Evolutionary conservation across 2,329 filamentous ascomycete genomes (phyloP), one percentile per base, ranked within the genome.

Genomic region (Penicillium paneum): DNA sequence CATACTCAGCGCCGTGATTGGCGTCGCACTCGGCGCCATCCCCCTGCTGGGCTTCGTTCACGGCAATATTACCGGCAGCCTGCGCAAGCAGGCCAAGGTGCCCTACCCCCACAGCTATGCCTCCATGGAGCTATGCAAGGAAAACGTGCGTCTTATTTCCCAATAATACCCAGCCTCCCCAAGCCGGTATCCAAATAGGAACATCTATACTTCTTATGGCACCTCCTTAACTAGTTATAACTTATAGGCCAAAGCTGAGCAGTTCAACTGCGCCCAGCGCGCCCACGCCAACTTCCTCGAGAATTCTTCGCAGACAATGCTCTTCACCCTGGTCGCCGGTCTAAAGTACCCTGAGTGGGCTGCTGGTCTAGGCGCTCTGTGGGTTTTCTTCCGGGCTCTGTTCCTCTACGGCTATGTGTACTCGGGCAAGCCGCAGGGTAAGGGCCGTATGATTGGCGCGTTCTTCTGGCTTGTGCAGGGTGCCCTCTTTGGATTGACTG

Each of bases 221-320:
- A 29, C 13, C 13, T 29, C 46, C 39, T 56, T 39, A 52, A 38
- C 19, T 24, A 11, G 42, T 49, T 28, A 40, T 58, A 76, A 11
- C 40, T 49, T 28, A 40, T 58, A 76, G 74, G 60, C 70, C 56
- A 71, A 70, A 44, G 76, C 77, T 29, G 69, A 79, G 54, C 65
- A 76, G 52, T 80, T 79, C 70, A 79, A 80, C 66, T 79, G 77
- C 72, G 81, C 81, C 24, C 81, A 83, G 63, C 76, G 81, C 60
- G 78, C 80, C 17, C 81, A 84, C 74, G 74, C 76, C 65, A 85
- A 86, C 71, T 84, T 79, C 71, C 71, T 81, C 61, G 84, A 87
- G 72, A 83, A 84, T 69, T 76, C 81, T 57, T 64, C 78, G 2
- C 75, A 78, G 51, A 77, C 78, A 5, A 75, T 83, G 42, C 71